phyloP scores from a whole-genome alignment of 352 stramenopile species.

The Plasmopara muralis region DNA sequence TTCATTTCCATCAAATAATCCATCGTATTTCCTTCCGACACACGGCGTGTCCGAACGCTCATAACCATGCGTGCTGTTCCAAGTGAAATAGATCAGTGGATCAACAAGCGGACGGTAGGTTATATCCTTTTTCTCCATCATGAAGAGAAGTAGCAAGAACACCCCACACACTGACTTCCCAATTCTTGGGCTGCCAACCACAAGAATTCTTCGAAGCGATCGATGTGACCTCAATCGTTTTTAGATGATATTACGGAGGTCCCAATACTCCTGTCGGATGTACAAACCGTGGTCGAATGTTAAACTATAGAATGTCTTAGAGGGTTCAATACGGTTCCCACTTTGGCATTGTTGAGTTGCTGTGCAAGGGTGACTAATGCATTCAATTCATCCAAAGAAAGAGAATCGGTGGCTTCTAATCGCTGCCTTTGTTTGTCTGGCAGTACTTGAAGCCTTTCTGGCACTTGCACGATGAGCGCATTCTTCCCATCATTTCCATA shows the following conservation, averaged over 20 bases:
- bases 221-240: not conserved
- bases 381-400: not conserved
- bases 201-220: slow-evolving; percentile 6
- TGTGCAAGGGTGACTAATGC: not conserved
- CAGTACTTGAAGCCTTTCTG: too few relatives aligned
- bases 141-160: not conserved
- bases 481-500: too few relatives aligned
- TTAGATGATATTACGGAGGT: slow-evolving; percentile 8
- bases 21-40: slow-evolving; percentile 7
- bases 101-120: slow-evolving; percentile 8
- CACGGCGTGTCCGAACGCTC: not conserved
- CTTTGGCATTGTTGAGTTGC: not conserved
- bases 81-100: slow-evolving; percentile 9
- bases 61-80: slow-evolving; percentile 4
- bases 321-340: not conserved
- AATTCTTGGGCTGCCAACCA: slow-evolving; percentile 16
- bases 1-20: slow-evolving; percentile 14
- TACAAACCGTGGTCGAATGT: slow-evolving; percentile 8
- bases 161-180: slow-evolving; percentile 18
- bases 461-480: too few relatives aligned
- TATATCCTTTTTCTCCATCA: slow-evolving; percentile 15
- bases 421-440: not conserved
- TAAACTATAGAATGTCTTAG: not conserved
- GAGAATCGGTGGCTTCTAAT: not conserved
- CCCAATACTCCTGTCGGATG: slow-evolving; percentile 20